Evolutionary conservation across 495 filamentous ascomycete species (phyloP).

Genomic region (Filosporella fistucella): DNA sequence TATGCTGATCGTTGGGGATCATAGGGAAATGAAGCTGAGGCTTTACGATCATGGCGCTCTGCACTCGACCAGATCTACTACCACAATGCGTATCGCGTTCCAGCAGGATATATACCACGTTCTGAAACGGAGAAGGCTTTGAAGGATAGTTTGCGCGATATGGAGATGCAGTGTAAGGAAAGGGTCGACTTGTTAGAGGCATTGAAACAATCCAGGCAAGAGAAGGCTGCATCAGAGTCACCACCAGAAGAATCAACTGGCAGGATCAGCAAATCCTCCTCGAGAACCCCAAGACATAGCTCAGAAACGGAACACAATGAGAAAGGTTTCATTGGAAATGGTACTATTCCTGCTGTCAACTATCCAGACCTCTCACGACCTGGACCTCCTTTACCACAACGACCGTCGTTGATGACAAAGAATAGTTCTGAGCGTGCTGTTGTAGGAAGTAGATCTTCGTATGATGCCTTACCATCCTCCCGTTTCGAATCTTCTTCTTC

Average conservation of each 20-base stretch:
- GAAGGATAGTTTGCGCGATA: slow-evolving; percentile 70
- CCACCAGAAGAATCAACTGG: slow-evolving; percentile 13
- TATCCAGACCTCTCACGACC: slow-evolving; percentile 70
- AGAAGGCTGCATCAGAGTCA: slow-evolving; percentile 11
- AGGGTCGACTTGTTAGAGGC: slow-evolving; percentile 85
- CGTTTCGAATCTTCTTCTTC: background rate
- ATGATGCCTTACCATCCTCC: background rate
- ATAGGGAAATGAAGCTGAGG: slow-evolving; percentile 89
- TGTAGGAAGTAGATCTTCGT: slow-evolving; percentile 22
- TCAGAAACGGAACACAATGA: slow-evolving; percentile 26
- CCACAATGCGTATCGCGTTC: slow-evolving; percentile 72
- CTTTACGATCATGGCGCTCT: slow-evolving; percentile 84
- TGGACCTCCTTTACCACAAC: slow-evolving; percentile 55
- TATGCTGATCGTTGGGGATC: slow-evolving; percentile 1
- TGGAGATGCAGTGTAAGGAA: slow-evolving; percentile 93
- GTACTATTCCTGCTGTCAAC: slow-evolving; percentile 72
- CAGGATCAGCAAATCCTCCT: slow-evolving; percentile 16
- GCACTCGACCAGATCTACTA: slow-evolving; percentile 90
- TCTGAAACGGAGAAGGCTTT: slow-evolving; percentile 83
- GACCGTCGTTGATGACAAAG: slow-evolving; percentile 46
- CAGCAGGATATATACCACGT: slow-evolving; percentile 64
- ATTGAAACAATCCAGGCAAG: slow-evolving; percentile 65
- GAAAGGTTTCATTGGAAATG: slow-evolving; percentile 66
- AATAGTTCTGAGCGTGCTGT: slow-evolving; percentile 46
- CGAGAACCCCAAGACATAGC: slow-evolving; percentile 10